A percentile compares a stretch with the other conserved stretches of the same genome.
Conservation (phyloP, 306 rosid species). For the Vigna mungo region DNA sequence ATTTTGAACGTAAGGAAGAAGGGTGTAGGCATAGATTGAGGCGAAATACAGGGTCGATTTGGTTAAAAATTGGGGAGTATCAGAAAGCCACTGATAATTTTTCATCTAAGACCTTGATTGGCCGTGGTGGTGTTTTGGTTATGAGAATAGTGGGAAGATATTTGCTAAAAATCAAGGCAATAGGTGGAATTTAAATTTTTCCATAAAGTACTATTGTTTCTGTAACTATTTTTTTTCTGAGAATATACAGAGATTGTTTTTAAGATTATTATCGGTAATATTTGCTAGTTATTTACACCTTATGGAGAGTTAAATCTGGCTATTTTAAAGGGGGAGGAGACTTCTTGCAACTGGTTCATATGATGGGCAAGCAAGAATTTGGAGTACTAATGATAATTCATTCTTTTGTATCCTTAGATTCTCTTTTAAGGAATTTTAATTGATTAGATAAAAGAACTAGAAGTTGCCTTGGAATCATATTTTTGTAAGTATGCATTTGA, state of each 20-base stretch:
- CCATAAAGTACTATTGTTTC: not conserved
- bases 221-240: not conserved
- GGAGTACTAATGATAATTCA: conserved; percentile 76
- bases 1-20: too few species aligned
- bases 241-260: not conserved
- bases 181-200: not conserved
- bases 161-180: not conserved
- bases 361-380: conserved; percentile 98
- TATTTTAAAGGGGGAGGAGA: conserved; percentile 75
- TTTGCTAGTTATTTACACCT: conserved; percentile 20
- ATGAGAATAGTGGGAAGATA: not conserved
- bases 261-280: not conserved
- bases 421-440: not conserved
- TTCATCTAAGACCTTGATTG: too few species aligned
- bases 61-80: too few species aligned
- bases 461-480: too few species aligned
- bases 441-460: conserved; percentile 29
- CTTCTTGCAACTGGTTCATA: conserved; percentile 96
- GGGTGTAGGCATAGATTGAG: too few species aligned
- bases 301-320: conserved; percentile 25
- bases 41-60: too few species aligned
- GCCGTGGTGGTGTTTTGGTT: not conserved
- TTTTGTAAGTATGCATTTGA: too few species aligned
- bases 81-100: too few species aligned
- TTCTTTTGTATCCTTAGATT: conserved; percentile 21